Evolutionary conservation across 805 yeast species (phyloP), one percentile per base, ranked within the genome.

Genomic region (Metschnikowia arizonensis): DNA sequence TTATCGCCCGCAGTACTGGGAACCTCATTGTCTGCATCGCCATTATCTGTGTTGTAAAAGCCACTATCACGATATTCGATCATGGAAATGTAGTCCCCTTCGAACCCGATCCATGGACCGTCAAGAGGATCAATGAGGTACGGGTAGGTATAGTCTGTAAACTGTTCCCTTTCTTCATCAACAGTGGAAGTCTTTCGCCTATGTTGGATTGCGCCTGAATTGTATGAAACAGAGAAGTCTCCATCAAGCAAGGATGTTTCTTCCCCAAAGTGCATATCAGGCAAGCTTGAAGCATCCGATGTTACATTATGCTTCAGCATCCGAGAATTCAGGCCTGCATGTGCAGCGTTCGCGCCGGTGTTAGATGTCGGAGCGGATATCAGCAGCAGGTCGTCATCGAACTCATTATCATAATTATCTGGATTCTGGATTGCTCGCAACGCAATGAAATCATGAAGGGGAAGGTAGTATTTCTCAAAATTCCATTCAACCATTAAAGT

Each of bases 21-120:
- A 2, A 10, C 37, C 11, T 28, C 42, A n/a, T 26, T 39, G 7
- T 29, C 45, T 11, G 33, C 30, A n/a, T 8, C 18, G 18, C 21
- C 15, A n/a, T 21, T 19, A 21, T 26, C 32, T 2, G 33, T 14
- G 14, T 25, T 14, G 14, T 29, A 25, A 15, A 24, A 23, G 6
- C 55, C 59, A 2, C 63, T 66, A 14, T 41, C 39, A 17, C 58
- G 52, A 44, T 54, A 70, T 25, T 68, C 65, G 15, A 75, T 62
- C 57, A 66, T 63, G 37, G 74, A 71, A 10, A 77, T 66, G 43
- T 61, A 63, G 50, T 78, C 78, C 0, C 81, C 82, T 28, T 71
- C 74, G 52, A 78, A 78, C 9, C 81, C 83, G 19, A 77, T 63
- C 76, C 81, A 73, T 7, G 82, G 80, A 0, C 83, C 83, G 51